Evolutionary conservation across 2,329 filamentous ascomycete species (phyloP).

Genomic region (Pseudogymnoascus sp.): DNA sequence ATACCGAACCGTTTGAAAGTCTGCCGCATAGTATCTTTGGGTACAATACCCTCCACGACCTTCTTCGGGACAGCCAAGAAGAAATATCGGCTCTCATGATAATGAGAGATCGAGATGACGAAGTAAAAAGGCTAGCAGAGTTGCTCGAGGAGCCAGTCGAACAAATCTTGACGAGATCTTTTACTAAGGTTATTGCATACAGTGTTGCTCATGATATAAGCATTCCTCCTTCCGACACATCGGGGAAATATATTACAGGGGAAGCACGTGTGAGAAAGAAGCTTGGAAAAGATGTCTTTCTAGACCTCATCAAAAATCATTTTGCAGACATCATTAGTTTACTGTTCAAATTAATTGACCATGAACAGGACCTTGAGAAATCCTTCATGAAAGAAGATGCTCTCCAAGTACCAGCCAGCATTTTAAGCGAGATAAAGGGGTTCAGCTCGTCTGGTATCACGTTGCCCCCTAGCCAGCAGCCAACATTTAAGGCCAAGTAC

Average conservation of each 20-base stretch:
- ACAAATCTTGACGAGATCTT: slow-evolving; percentile 57
- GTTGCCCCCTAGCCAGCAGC: slow-evolving; percentile 75
- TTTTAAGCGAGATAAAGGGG: slow-evolving; percentile 59
- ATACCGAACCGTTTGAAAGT: slow-evolving; percentile 53
- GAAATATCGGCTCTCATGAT: slow-evolving; percentile 74
- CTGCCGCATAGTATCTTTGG: slow-evolving; percentile 84
- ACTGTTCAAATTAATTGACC: slow-evolving; percentile 69
- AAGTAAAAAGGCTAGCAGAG: slow-evolving; percentile 50
- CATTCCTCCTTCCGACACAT: slow-evolving; percentile 29
- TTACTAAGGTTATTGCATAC: slow-evolving; percentile 75
- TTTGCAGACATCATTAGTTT: slow-evolving; percentile 70
- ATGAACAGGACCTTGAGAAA: slow-evolving; percentile 65
- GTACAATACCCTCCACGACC: slow-evolving; percentile 58
- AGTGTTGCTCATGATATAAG: slow-evolving; percentile 68
- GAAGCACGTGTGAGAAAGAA: slow-evolving; percentile 60
- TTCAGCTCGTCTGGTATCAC: slow-evolving; percentile 56
- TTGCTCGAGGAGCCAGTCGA: slow-evolving; percentile 45
- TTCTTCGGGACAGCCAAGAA: slow-evolving; percentile 62
- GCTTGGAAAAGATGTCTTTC: slow-evolving; percentile 59
- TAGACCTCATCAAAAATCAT: slow-evolving; percentile 53
- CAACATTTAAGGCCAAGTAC: slow-evolving; percentile 72
- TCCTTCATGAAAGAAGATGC: slow-evolving; percentile 51
- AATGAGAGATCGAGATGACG: slow-evolving; percentile 66
- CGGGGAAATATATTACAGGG: slow-evolving; percentile 41
- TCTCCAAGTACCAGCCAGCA: slow-evolving; percentile 52